Evolutionary conservation across 805 yeast species (phyloP).

Genomic region (Suhomyces sp.): DNA sequence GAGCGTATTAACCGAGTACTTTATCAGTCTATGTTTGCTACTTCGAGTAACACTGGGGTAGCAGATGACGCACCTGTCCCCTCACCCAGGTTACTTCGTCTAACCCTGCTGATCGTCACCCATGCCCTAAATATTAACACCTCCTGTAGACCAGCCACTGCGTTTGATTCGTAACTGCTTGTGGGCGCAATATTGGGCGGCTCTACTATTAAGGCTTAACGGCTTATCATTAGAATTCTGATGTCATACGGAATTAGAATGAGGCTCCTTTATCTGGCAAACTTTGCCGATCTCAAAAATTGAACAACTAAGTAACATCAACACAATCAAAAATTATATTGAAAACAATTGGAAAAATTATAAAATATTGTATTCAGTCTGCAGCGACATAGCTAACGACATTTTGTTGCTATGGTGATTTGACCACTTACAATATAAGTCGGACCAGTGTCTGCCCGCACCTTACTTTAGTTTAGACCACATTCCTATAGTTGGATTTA

Average conservation of each 20-base stretch:
- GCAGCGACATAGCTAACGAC: neutral
- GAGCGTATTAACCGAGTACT: neutral
- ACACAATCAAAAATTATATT: neutral
- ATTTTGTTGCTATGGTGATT: conserved; percentile 4
- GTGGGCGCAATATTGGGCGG: neutral
- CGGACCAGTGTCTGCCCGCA: neutral
- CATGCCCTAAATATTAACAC: neutral
- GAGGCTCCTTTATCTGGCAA: neutral
- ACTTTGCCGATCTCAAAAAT: neutral
- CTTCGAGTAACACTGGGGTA: neutral
- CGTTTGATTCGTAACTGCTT: neutral
- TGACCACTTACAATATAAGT: neutral
- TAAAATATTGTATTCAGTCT: neutral
- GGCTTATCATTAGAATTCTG: neutral
- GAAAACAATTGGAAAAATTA: neutral
- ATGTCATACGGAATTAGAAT: neutral
- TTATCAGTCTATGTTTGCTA: neutral
- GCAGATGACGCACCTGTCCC: neutral
- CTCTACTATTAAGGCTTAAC: neutral
- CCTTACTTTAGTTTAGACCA: neutral
- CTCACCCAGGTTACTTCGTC: neutral
- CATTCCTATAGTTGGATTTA: neutral
- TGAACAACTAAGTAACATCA: neutral
- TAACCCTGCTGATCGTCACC: neutral
- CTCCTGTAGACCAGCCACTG: neutral